A percentile compares a stretch with the other conserved stretches of the same genome.
Conservation (phyloP, 176 grass and related monocot genomes). For the Luzula sylvatica region DNA sequence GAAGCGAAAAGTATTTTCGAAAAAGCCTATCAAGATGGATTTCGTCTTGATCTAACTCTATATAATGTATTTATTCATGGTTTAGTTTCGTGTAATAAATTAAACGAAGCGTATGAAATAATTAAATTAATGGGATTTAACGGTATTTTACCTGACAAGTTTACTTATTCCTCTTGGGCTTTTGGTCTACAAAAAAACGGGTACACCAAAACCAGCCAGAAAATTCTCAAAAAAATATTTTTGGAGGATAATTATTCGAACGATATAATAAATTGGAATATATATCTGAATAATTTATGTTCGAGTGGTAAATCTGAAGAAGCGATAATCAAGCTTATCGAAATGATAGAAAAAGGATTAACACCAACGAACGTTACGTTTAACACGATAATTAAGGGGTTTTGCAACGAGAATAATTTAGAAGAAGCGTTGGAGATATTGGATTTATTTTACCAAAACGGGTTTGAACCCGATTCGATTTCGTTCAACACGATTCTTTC, state of each 20-base stretch:
- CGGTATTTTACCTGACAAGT: background rate
- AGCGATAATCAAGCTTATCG: background rate
- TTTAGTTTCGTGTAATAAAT: conserved; percentile 1
- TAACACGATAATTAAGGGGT: conserved; percentile 10
- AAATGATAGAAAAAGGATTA: conserved; percentile 1
- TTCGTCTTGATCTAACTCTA: background rate
- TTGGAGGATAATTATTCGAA: background rate
- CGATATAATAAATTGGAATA: conserved; percentile 5
- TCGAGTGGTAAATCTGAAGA: background rate
- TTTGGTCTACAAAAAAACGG: conserved; percentile 3
- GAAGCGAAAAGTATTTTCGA: background rate
- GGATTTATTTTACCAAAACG: background rate
- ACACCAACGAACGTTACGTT: background rate
- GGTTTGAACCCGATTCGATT: conserved; percentile 2
- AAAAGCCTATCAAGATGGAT: background rate
- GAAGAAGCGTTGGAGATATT: conserved; percentile 7
- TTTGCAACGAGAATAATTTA: conserved; percentile 3
- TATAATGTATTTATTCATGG: conserved; percentile 9
- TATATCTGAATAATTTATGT: conserved; percentile 7
- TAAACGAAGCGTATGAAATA: background rate
- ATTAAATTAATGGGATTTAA: background rate
- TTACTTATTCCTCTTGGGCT: background rate
- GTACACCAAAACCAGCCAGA: background rate
- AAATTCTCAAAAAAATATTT: background rate
- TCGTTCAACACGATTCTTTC: conserved; percentile 15